Conservation (phyloP, 352 stramenopile genomes). For the Phytophthora vignae region DNA sequence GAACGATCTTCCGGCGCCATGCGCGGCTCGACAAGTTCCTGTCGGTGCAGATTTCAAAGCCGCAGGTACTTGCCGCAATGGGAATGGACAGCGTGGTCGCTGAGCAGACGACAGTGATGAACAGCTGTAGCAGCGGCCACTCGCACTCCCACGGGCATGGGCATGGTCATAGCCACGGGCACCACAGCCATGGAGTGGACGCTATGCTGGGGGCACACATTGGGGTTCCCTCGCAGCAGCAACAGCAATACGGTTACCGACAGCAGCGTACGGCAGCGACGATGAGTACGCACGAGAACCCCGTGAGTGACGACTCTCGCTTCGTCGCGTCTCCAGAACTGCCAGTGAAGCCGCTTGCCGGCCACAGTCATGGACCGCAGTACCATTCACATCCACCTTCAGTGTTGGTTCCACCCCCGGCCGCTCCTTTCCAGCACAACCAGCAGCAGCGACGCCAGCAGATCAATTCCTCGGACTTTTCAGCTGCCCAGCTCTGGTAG, state of each 20-base stretch:
- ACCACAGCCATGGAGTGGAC: constrained; percentile 31
- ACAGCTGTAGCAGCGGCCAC: constrained; percentile 27
- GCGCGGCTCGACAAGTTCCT: constrained; percentile 59
- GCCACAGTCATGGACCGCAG: constrained; percentile 16
- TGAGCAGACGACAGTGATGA: constrained; percentile 18
- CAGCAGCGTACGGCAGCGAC: constrained; percentile 27
- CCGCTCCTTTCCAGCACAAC: constrained; percentile 7
- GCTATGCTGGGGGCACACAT: constrained; percentile 10
- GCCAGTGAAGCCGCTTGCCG: constrained; percentile 16
- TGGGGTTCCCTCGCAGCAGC: constrained; percentile 21
- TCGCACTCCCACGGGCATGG: constrained; percentile 27
- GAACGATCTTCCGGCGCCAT: constrained; percentile 54
- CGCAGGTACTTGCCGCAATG: constrained; percentile 29
- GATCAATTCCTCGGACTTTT: constrained; percentile 11
- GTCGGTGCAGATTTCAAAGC: constrained; percentile 70
- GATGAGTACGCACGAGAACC: constrained; percentile 77
- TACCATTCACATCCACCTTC: constrained; percentile 20
- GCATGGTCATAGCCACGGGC: constrained; percentile 29
- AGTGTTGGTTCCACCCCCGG: neutral
- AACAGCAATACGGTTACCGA: constrained; percentile 12
- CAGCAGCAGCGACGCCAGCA: constrained; percentile 25
- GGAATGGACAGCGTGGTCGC: constrained; percentile 1
- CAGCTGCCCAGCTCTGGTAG: constrained; percentile 30
- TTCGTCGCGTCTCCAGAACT: constrained; percentile 20
- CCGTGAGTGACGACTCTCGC: constrained; percentile 59